A percentile compares a stretch with the other conserved stretches of the same genome.
Conservation (phyloP, 371 early-diverging fungal genomes). For the Apophysomyces ossiformis region DNA sequence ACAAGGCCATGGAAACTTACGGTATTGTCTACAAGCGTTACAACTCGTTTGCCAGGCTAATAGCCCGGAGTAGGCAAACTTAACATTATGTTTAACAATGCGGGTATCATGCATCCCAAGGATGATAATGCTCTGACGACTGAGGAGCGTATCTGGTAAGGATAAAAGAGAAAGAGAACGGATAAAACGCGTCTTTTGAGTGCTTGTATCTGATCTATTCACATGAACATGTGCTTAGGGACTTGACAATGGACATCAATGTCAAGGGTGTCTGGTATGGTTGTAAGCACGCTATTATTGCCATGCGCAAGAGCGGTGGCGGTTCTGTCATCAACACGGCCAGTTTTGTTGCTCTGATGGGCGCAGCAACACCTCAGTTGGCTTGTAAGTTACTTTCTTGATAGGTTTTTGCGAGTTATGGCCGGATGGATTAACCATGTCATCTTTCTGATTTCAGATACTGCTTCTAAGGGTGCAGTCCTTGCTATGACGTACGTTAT, state of each 20-base stretch:
- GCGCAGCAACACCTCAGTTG: constrained; percentile 90
- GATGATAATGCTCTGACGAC: constrained; percentile 85
- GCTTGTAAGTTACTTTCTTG: constrained; percentile 63
- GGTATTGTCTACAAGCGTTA: constrained; percentile 47
- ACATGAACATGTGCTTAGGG: constrained; percentile 38
- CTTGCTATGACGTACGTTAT: constrained; percentile 78
- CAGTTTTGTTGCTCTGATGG: constrained; percentile 82
- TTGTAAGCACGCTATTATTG: constrained; percentile 82
- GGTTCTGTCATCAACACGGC: constrained; percentile 91
- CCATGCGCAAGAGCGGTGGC: constrained; percentile 74
- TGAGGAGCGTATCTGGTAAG: constrained; percentile 78
- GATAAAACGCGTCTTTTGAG: not conserved
- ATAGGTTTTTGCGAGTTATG: not conserved
- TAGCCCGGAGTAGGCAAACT: constrained; percentile 58
- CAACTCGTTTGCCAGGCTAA: not conserved
- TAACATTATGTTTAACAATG: constrained; percentile 88
- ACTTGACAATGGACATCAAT: constrained; percentile 81
- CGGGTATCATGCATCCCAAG: constrained; percentile 89
- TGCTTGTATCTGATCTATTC: not conserved
- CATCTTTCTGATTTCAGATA: constrained; percentile 52
- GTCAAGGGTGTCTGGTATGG: constrained; percentile 95
- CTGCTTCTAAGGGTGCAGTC: constrained; percentile 90
- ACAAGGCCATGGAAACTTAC: constrained; percentile 67
- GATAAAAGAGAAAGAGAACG: no score
- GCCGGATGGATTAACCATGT: not conserved